These are phyloP conservation scores for Pulveroboletus sp. DNA, from an alignment of 768 basidiomycete species.

Conservation along the genomic window DNA sequence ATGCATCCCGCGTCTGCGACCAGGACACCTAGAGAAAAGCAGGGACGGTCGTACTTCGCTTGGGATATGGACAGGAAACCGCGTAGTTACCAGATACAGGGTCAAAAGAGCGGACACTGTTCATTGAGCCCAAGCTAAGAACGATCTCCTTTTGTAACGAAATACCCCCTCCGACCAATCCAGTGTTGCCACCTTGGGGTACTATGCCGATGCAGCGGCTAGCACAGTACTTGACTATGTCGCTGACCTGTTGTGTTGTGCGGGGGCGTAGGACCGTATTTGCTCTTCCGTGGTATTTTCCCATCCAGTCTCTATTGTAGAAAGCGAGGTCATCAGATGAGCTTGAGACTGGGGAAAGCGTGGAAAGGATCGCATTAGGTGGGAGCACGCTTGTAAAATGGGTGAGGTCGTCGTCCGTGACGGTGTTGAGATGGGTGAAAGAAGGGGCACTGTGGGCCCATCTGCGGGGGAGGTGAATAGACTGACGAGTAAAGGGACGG, in stretches of 20 bases:
- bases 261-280: slow-evolving; percentile 87
- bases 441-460: slow-evolving; percentile 20
- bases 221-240: slow-evolving; percentile 85
- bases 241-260: slow-evolving; percentile 80
- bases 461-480: slow-evolving; percentile 2
- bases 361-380: slow-evolving; percentile 60
- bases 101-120: slow-evolving; percentile 76
- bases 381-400: slow-evolving; percentile 67
- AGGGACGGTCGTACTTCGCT: slow-evolving; percentile 1
- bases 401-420: slow-evolving; percentile 54
- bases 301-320: slow-evolving; percentile 95
- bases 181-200: slow-evolving; percentile 98
- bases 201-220: slow-evolving; percentile 81
- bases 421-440: slow-evolving; percentile 39
- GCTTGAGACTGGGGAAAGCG: slow-evolving; percentile 46
- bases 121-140: slow-evolving; percentile 79
- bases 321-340: slow-evolving; percentile 61
- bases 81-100: slow-evolving; percentile 62
- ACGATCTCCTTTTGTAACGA: slow-evolving; percentile 86
- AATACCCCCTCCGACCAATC: slow-evolving; percentile 92
- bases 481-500: not conserved
- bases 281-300: slow-evolving; percentile 83
- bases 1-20: slow-evolving; percentile 95
- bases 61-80: not conserved
- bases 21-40: slow-evolving; percentile 60